Evolutionary conservation across 148 eudicot species (phyloP), one percentile per base, ranked within the genome.

Genomic region (Cornus controversa): DNA sequence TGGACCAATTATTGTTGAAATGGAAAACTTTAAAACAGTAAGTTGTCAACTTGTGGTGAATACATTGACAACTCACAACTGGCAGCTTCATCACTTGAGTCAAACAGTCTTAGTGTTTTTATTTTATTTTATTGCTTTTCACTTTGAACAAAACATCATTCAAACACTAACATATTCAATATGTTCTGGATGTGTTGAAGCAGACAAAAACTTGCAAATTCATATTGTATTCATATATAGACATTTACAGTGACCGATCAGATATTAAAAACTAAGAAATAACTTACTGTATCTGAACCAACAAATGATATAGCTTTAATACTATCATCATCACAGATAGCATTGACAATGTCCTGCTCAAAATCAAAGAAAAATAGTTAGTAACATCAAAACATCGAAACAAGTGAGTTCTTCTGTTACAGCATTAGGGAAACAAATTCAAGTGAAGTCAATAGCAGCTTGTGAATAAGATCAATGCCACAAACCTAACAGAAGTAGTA

Each of bases 241-340:
- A 69, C 34, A 81, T 67, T 24, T 47, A 72, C 36, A 40, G 65
- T 15, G 34, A 45, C 42, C 28, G 34, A 27, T 2, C 45, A 54
- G 57, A 8, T 62, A 31, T 25, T 69, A 2, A 37, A 42, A 20
- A 45, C 15, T 11, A 31, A 67, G 63, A 23, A 28, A 23, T 74
- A 69, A 84, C 94, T 87, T 80, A 92, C 97, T 24, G 72, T 79
- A 79, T 83, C 80, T 75, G 92, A 83, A 75, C 92, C 92, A 84
- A 89, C 87, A 82, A 84, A 82, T 3, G 94, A 92, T 81, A 90
- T 80, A 83, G 91, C 87, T 80, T 86, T 79, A 75, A 90, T 80
- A 47, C 89, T 87, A 6, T 92, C 91, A 84, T 87, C 91, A 80
- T 87, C 91, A 60, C 92, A 92, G 31, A 92, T 80, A 73, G 80